phyloP scores from a whole-genome alignment of 2,329 filamentous ascomycete genomes.

The Exserohilum turcica region DNA sequence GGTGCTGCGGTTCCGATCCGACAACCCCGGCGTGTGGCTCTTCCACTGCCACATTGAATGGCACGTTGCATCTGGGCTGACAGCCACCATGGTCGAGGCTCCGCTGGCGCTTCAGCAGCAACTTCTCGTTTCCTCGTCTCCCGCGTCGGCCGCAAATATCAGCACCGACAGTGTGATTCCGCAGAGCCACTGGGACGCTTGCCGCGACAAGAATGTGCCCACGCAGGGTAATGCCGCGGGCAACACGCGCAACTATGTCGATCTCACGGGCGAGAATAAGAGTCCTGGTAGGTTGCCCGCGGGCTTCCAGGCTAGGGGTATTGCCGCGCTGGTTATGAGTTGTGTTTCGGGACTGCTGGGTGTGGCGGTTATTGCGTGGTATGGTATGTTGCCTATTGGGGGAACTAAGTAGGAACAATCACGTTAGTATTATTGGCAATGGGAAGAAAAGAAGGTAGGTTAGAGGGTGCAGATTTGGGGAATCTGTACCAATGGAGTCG shows the following conservation, averaged over 20 bases:
- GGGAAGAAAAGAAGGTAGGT: background rate
- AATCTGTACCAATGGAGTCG: no score
- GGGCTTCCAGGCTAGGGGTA: conserved; percentile 73
- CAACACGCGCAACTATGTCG: conserved; percentile 66
- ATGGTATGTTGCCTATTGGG: conserved; percentile 56
- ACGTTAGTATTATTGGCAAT: no score
- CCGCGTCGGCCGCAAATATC: conserved; percentile 46
- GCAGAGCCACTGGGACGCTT: conserved; percentile 64
- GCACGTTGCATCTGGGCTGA: conserved; percentile 54
- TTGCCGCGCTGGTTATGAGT: conserved; percentile 76
- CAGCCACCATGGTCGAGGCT: conserved; percentile 58
- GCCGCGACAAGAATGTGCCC: conserved; percentile 58
- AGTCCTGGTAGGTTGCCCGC: conserved; percentile 63
- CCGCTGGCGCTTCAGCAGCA: conserved; percentile 61
- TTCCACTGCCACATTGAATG: conserved; percentile 47
- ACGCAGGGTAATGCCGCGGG: conserved; percentile 74
- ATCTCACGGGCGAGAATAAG: conserved; percentile 59
- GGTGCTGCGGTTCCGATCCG: conserved; percentile 60
- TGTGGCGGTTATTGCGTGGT: conserved; percentile 69
- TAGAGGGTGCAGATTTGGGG: background rate
- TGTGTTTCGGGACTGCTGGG: conserved; percentile 71
- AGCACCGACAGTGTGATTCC: conserved; percentile 58
- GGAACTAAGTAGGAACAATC: background rate
- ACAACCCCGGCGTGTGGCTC: conserved; percentile 53
- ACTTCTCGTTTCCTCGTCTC: conserved; percentile 27